phyloP scores from a whole-genome alignment of 176 grass and related monocot species.

The Aegilops tauschii region DNA sequence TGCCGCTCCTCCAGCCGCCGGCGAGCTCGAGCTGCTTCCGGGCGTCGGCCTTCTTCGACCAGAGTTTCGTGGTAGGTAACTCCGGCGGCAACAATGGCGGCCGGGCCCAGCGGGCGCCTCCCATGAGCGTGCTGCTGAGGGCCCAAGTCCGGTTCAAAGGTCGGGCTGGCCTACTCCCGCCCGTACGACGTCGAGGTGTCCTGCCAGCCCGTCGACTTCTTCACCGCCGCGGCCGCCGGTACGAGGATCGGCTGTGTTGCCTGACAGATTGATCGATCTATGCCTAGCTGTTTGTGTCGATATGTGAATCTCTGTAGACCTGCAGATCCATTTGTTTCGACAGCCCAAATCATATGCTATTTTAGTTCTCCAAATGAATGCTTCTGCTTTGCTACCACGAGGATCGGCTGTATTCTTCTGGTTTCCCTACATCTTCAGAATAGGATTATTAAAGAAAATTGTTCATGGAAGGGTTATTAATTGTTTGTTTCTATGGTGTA shows the following conservation, averaged over 20 bases:
- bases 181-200: slow-evolving; percentile 5
- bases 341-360: not conserved
- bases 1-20: not conserved
- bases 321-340: not conserved
- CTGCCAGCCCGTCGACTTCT: slow-evolving; percentile 22
- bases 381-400: not conserved
- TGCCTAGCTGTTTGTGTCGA: not conserved
- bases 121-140: not conserved
- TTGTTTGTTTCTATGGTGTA: no score
- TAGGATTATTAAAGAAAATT: no score
- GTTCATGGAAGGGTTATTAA: no score
- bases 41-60: not conserved
- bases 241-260: not conserved
- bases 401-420: not conserved
- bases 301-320: not conserved
- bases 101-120: not conserved
- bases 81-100: no score
- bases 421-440: not conserved
- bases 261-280: not conserved
- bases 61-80: no score
- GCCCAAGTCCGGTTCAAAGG: not conserved
- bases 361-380: not conserved
- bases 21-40: not conserved
- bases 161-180: not conserved
- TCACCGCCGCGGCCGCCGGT: not conserved